phyloP scores from a whole-genome alignment of 345 rosid species.

The Eutrema japonicum region DNA sequence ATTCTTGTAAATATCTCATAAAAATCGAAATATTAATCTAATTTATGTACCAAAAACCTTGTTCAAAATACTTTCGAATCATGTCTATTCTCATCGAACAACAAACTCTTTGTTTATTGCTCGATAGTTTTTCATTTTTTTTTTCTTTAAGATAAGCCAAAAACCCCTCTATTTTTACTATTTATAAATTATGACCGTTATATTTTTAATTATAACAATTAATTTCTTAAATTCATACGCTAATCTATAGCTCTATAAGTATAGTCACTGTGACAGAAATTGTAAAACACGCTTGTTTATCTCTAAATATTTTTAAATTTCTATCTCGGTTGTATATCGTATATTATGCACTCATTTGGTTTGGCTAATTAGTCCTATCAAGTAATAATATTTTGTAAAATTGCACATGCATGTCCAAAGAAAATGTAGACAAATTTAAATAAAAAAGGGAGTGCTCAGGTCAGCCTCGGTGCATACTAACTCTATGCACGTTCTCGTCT shows the following conservation, averaged over 20 bases:
- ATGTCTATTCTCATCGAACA: too few species aligned
- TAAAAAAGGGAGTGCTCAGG: conserved; percentile 23
- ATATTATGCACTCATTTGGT: neutral
- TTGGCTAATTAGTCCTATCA: neutral
- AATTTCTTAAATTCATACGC: neutral
- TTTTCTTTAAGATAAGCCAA: too few species aligned
- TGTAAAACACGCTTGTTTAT: neutral
- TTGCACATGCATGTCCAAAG: conserved; percentile 36
- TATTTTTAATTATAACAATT: too few species aligned
- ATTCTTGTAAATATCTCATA: too few species aligned
- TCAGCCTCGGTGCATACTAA: conserved; percentile 43
- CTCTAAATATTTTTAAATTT: conserved; percentile 1
- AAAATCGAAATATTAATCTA: too few species aligned
- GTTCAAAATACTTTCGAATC: too few species aligned
- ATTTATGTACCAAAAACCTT: too few species aligned
- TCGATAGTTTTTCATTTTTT: too few species aligned
- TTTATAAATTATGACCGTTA: too few species aligned
- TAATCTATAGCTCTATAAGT: neutral
- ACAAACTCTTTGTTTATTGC: too few species aligned
- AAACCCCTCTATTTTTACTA: too few species aligned
- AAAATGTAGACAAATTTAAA: conserved; percentile 20
- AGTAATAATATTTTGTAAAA: neutral
- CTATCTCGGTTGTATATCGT: neutral
- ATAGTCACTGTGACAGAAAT: neutral
- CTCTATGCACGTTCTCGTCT: conserved; percentile 43